Conservation (phyloP, 805 yeast genomes). For the Kodamaea kaohsiungensis region DNA sequence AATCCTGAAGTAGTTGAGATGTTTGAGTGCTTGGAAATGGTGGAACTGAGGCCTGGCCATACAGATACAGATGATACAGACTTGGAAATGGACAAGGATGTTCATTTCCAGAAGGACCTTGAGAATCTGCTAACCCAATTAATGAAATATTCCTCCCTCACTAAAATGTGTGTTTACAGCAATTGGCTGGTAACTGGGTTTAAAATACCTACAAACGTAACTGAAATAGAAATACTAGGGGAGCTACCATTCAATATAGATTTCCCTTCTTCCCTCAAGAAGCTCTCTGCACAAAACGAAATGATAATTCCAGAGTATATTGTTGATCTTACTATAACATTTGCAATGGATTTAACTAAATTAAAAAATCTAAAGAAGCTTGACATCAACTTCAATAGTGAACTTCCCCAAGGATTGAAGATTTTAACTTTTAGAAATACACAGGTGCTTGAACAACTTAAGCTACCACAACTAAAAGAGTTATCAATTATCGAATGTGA, state of each 20-base stretch:
- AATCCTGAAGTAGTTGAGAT: not conserved
- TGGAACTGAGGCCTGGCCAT: not conserved
- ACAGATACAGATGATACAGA: not conserved
- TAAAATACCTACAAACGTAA: not conserved
- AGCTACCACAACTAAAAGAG: not conserved
- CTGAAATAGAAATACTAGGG: not conserved
- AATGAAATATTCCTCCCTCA: not conserved
- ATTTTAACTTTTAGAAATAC: not conserved
- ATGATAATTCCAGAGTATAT: not conserved
- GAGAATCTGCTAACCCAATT: not conserved
- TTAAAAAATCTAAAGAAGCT: not conserved
- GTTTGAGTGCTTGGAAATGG: not conserved
- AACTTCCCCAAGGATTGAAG: not conserved
- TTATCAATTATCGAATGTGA: not conserved
- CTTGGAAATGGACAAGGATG: not conserved
- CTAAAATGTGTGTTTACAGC: not conserved
- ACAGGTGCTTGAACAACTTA: not conserved
- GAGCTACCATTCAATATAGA: not conserved
- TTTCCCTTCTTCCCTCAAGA: not conserved
- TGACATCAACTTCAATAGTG: not conserved
- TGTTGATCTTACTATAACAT: not conserved
- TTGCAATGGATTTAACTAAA: not conserved
- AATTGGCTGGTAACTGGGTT: not conserved
- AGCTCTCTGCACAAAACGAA: not conserved
- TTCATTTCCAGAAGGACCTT: not conserved